Evolutionary conservation across 73 alveolate genomes (phyloP), one percentile per base, ranked within the genome.

Genomic region (Paramecium sexaurelia): DNA sequence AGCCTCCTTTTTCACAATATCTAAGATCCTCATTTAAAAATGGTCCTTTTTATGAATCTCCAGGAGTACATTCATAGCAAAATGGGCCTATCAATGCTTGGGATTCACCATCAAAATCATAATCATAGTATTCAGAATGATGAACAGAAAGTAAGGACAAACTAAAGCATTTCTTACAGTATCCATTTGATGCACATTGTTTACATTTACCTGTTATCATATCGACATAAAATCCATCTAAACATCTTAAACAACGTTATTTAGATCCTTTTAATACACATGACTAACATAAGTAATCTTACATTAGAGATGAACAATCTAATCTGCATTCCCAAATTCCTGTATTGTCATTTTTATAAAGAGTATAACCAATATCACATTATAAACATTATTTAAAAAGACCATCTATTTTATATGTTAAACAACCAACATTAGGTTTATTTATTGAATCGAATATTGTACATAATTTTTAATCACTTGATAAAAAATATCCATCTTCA

Each of bases 141-240:
- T 78, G 55, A 5, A 78, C 73, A 41, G 90, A 41, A 2, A 8
- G 3, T 15, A 22, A 24, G 6, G 90, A 78, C 7, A 29, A 78
- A 3, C 27, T 22, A 9, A 4, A 32, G 27, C 90, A 78, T 37
- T 24, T 24, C 1, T 45, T 45, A 78, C 90, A 78, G 22, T 78
- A 24, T 41, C 73, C 73, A 41, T 39, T 78, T 37, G 11, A 11
- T 24, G 29, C 24, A 78, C 90, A 78, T 33, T 39, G 1, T 19
- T 6, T n/a, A 39, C 90, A 78, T 43, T 40, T 40, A 2, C 90
- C 90, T 78, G 90, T 78, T 10, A 17, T 15, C 90, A 78, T 78
- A 78, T 78, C 73, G 1, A 78, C 90, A 78, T 40, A 78, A 11
- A 40, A 78, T 2, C 90, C 90, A 19, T 39, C 68, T 7, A 39